A percentile compares a stretch with the other conserved stretches of the same genome.
Conservation (phyloP, 2,329 filamentous ascomycete genomes). For the Fusarium sacchari region DNA sequence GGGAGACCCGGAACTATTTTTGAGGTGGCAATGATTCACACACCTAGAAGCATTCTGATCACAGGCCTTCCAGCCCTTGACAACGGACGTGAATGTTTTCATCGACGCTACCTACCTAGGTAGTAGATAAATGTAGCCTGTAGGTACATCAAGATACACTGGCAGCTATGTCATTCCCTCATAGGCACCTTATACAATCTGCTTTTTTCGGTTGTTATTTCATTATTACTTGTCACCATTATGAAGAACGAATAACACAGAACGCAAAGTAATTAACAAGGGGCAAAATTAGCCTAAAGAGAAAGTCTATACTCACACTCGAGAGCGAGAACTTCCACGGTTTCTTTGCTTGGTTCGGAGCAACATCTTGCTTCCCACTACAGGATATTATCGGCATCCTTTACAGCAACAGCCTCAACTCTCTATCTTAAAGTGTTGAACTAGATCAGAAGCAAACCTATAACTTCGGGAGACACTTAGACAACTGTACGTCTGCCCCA, state of each 20-base stretch:
- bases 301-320: neutral
- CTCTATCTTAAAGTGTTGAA: neutral
- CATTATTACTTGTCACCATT: too few relatives aligned
- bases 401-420: neutral
- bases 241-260: neutral
- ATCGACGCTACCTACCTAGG: too few relatives aligned
- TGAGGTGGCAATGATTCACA: neutral
- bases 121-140: too few relatives aligned
- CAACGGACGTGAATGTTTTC: too few relatives aligned
- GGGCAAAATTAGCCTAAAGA: neutral
- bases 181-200: neutral
- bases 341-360: neutral
- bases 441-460: neutral
- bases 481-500: neutral
- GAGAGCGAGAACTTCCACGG: neutral
- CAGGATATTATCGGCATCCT: neutral
- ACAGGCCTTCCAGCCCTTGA: neutral
- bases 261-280: neutral
- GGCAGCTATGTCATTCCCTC: neutral
- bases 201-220: neutral
- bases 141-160: neutral
- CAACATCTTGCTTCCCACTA: neutral
- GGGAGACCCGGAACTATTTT: neutral
- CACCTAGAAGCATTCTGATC: neutral
- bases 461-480: neutral